Base-by-base conservation (phyloP, 2,329 filamentous ascomycete genomes). In the Botryotinia calthae region DNA sequence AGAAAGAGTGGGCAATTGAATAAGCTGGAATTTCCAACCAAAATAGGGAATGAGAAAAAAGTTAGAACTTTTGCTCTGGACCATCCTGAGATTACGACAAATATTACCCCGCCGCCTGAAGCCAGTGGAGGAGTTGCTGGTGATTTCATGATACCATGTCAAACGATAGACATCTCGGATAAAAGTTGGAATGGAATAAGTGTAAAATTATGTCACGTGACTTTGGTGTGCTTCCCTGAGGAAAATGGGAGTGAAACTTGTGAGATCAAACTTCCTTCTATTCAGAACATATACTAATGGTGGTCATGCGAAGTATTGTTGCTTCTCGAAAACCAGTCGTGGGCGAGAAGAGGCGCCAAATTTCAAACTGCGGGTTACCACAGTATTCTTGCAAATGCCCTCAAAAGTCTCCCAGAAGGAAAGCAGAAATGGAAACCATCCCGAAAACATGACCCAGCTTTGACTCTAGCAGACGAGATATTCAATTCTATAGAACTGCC, bases 1-100 rank as follows among this genome's bases (percentile, higher is more conserved):
- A 51, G 70, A 56, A 66, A 31, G 54, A 66, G 37, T 37, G 25
- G n/a, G 16, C 70, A 34, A 28, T 71, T 71, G 51, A 58, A 40
- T 31, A 37, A 34, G 16, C 48, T 34, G 25, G 18, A 44, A 66
- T 66, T 66, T 54, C 4, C n/a, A 59, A 9, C 22, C 16, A 62
- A 4, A 42, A 7, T 44, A 42, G 37, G 37, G 3, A 14, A 48
- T 31, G 28, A 22, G 16, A 31, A n/a, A 10, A 37, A 34, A 22
- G 40, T 65, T 40, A 20, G 42, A 28, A 16, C 48, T 56, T 71
- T 71, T 22, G 37, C 48, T n/a, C 28, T 71, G 22, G 51, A 66
- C 37, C 48, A 71, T 28, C 61, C 48, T 14, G 70, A 71, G 5
- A 46, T 66, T 18, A 14, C n/a, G 10, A 16, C 8, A n/a, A 71